Evolutionary conservation across 495 filamentous ascomycete species (phyloP), one percentile per base, ranked within the genome.

Genomic region (Aspergillus hancockii): DNA sequence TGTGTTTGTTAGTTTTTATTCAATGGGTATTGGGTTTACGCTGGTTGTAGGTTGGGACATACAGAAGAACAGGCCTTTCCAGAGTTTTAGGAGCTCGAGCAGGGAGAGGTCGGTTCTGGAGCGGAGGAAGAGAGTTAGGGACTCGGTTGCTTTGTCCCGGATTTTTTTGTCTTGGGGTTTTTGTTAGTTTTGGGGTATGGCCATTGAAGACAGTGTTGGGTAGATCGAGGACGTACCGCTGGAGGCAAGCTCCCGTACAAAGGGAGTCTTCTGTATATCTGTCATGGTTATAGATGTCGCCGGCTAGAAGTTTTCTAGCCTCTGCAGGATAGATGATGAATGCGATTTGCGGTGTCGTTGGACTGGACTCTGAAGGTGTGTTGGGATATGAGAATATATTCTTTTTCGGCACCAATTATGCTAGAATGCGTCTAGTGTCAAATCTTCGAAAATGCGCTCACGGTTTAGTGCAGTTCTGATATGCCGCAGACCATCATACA

Each of bases 41-140:
- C 16, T 52, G 38, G 25, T 31, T 19, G 41, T 40, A 10, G 54
- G 34, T 55, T 19, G 12, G 10, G 13, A 67, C 72, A 9, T 75
- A 88, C 92, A 94, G 83, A 89, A 98, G 78, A 95, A 98, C 23
- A 98, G 85, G 36, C 93, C 94, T 74, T 96, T 97, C 92, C 93
- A 97, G 60, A 98, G 82, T 76, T 97, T 97, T 55, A 95, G 80
- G 32, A 90, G 78, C 51, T 98, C 93, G 62, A 95, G 72, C 19
- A 85, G 79, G 14, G 83, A 78, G 55, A 98, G 85, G 36, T 82
- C 74, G 25, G 83, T 83, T 32, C 84, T 83, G 19, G 85, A 85
- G 58, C 76, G 75, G 67, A 98, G 85, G 76, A 89, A 98, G 43
- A 84, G 83, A 41, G 86, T 86, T 10, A 98, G 85, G 50, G 89